Conservation (phyloP, 345 rosid species). For the Viola odorata region DNA sequence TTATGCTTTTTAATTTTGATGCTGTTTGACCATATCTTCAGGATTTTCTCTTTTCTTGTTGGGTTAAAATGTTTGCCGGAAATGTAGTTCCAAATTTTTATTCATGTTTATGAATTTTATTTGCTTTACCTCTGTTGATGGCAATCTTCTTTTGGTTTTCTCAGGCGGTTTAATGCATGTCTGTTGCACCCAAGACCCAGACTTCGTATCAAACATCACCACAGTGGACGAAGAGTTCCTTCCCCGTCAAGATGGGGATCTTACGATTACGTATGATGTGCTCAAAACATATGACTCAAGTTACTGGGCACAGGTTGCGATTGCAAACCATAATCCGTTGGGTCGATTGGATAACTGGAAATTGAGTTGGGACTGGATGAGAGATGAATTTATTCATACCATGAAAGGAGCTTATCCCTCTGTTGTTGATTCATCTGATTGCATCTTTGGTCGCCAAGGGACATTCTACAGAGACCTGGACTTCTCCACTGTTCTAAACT, state of each 20-base stretch:
- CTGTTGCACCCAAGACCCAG: conserved; percentile 62
- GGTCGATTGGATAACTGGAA: conserved; percentile 97
- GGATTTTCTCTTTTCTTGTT: too few relatives aligned
- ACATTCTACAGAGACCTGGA: conserved; percentile 44
- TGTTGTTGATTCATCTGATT: conserved; percentile 67
- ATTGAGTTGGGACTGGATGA: conserved; percentile 92
- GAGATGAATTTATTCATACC: conserved; percentile 61
- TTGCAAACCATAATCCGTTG: conserved; percentile 78
- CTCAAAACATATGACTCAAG: conserved; percentile 61
- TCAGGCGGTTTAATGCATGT: conserved; percentile 60
- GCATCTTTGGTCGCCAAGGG: conserved; percentile 74
- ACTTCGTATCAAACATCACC: conserved; percentile 48
- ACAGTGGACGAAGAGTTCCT: conserved; percentile 47
- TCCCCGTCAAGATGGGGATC: conserved; percentile 79
- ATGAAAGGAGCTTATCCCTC: conserved; percentile 94
- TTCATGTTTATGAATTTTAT: background rate
- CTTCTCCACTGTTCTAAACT: conserved; percentile 67
- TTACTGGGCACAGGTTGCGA: conserved; percentile 76
- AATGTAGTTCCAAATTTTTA: too few relatives aligned
- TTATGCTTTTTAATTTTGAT: too few relatives aligned
- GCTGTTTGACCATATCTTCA: too few relatives aligned
- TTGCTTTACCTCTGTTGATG: conserved; percentile 7
- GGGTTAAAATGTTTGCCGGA: too few relatives aligned
- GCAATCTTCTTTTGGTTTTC: background rate
- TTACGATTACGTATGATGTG: conserved; percentile 91